Evolutionary conservation across 2,329 filamentous ascomycete genomes (phyloP).

Genomic region (Karstenula rhodostoma): DNA sequence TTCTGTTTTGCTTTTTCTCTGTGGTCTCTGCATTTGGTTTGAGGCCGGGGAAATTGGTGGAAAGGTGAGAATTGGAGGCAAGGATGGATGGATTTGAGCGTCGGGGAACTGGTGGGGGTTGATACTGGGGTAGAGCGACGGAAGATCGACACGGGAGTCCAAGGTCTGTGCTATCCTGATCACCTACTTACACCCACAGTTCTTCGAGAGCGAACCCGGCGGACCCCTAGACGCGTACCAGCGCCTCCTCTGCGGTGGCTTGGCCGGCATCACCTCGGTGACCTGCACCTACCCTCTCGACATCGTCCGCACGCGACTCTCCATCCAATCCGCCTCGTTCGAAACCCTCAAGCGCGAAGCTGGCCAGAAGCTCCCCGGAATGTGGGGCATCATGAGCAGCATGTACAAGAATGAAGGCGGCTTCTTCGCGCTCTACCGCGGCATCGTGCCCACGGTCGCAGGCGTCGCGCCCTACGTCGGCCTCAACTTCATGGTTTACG

Average conservation of each 20-base stretch:
- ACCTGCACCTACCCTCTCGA: slow-evolving; percentile 95
- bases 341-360: slow-evolving; percentile 67
- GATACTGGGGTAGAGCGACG: background rate
- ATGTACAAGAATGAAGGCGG: slow-evolving; percentile 97
- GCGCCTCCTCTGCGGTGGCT: slow-evolving; percentile 86
- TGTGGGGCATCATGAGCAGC: slow-evolving; percentile 81
- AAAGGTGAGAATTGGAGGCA: background rate
- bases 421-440: slow-evolving; percentile 84
- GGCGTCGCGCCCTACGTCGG: slow-evolving; percentile 97
- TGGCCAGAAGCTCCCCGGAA: slow-evolving; percentile 76
- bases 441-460: slow-evolving; percentile 91
- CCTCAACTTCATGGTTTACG: slow-evolving; percentile 98
- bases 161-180: background rate
- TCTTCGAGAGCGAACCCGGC: slow-evolving; percentile 80
- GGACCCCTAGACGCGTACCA: slow-evolving; percentile 75
- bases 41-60: background rate
- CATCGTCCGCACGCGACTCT: slow-evolving; percentile 93
- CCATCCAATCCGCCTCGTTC: slow-evolving; percentile 97
- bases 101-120: background rate
- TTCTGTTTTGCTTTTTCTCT: slow-evolving; percentile 4
- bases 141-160: background rate
- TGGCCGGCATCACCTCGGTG: slow-evolving; percentile 94
- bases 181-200: slow-evolving; percentile 52
- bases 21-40: background rate
- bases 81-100: background rate